Percentiles rank a stretch among this genome's conserved stretches.
Conservation (phyloP, 495 filamentous ascomycete genomes). For the Penicillium coffeae region DNA sequence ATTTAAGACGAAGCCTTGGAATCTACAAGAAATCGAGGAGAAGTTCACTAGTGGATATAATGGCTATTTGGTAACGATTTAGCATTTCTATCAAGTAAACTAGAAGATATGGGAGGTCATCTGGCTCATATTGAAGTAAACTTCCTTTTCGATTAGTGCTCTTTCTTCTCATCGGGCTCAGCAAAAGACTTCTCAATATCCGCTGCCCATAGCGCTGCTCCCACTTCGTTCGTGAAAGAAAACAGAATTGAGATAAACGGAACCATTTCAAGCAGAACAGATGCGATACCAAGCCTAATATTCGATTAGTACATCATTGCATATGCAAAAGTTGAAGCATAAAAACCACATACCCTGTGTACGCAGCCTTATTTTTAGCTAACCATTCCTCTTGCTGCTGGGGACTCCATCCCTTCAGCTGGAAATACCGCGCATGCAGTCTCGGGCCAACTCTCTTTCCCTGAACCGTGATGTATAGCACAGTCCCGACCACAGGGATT, state of each 20-base stretch:
- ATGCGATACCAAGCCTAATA: constrained; percentile 71
- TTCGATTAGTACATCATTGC: constrained; percentile 11
- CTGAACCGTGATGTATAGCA: constrained; percentile 72
- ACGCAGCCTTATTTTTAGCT: constrained; percentile 56
- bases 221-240: constrained; percentile 85
- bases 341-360: constrained; percentile 66
- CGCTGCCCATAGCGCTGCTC: constrained; percentile 89
- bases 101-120: no score
- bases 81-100: no score
- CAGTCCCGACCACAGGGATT: constrained; percentile 82
- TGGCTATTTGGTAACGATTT: no score
- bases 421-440: constrained; percentile 70
- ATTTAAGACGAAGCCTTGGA: no score
- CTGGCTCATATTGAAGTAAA: no score
- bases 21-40: no score
- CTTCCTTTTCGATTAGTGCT: no score
- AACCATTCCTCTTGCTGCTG: constrained; percentile 62
- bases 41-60: no score
- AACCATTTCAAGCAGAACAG: constrained; percentile 77
- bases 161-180: not conserved
- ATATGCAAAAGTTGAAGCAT: not conserved
- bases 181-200: constrained; percentile 66
- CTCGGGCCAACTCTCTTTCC: constrained; percentile 54
- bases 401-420: constrained; percentile 76
- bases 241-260: constrained; percentile 81